Evolutionary conservation across 345 rosid genomes (phyloP).

Genomic region (Viola odorata): DNA sequence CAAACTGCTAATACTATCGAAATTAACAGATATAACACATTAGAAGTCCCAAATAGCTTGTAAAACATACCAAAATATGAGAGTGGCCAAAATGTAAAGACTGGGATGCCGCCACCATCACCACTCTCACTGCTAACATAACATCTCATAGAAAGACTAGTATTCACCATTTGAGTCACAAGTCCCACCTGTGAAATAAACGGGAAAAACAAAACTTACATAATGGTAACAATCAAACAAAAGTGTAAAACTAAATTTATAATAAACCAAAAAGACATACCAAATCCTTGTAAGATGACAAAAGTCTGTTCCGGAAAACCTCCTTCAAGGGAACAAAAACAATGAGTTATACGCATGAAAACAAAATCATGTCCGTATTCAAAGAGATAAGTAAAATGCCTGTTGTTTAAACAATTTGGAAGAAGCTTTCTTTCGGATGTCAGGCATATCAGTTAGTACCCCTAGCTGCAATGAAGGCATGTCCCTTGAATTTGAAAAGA

Average conservation of each 20-base stretch:
- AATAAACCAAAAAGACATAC: slow-evolving; percentile 31
- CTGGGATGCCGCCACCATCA: slow-evolving; percentile 71
- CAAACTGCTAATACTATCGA: no score
- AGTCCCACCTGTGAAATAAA: slow-evolving; percentile 42
- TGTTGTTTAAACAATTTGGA: slow-evolving; percentile 62
- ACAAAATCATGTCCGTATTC: not conserved
- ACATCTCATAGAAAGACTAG: slow-evolving; percentile 60
- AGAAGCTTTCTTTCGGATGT: slow-evolving; percentile 64
- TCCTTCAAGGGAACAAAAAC: slow-evolving; percentile 23
- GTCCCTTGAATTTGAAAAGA: slow-evolving; percentile 37
- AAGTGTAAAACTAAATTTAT: not conserved
- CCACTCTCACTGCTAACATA: slow-evolving; percentile 50
- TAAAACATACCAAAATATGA: slow-evolving; percentile 43
- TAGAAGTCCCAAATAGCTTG: no score
- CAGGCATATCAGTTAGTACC: slow-evolving; percentile 55
- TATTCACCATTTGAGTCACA: slow-evolving; percentile 53
- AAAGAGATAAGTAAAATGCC: slow-evolving; percentile 23
- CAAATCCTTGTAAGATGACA: slow-evolving; percentile 72
- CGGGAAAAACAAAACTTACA: not conserved
- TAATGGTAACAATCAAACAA: not conserved
- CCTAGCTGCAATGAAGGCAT: slow-evolving; percentile 79
- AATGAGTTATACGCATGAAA: not conserved
- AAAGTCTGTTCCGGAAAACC: slow-evolving; percentile 40
- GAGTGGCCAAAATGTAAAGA: slow-evolving; percentile 55
- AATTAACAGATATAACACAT: no score